phyloP scores from a whole-genome alignment of 345 rosid species.

The Noccaea bulbosa region DNA sequence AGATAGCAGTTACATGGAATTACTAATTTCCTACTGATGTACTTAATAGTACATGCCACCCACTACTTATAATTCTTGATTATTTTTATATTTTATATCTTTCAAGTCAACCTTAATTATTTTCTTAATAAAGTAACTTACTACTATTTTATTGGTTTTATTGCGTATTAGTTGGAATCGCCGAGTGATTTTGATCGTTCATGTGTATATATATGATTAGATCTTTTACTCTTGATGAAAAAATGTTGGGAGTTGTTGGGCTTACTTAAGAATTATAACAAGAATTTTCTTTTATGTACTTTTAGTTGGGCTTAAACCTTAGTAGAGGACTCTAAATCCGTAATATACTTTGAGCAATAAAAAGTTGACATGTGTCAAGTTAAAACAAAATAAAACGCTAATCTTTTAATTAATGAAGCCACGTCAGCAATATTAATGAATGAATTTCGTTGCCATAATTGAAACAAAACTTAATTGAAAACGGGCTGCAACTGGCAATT shows the following conservation, averaged over 20 bases:
- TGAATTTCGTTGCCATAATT: too few relatives aligned
- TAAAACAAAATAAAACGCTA: too few relatives aligned
- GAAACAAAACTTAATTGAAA: too few relatives aligned
- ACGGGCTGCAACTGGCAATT: too few relatives aligned
- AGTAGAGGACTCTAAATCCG: not conserved
- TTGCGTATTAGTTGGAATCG: not conserved
- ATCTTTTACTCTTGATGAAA: not conserved
- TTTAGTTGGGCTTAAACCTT: not conserved
- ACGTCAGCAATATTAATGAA: too few relatives aligned
- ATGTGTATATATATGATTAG: not conserved
- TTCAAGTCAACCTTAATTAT: slow-evolving; percentile 30
- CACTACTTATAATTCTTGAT: slow-evolving; percentile 19
- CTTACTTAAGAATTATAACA: not conserved
- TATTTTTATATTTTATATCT: not conserved
- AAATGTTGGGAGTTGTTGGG: not conserved
- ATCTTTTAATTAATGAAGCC: too few relatives aligned
- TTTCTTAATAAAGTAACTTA: not conserved
- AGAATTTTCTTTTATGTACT: not conserved
- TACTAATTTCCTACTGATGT: not conserved
- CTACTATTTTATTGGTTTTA: not conserved
- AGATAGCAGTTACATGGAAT: not conserved
- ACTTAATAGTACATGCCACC: slow-evolving; percentile 3
- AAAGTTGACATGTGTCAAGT: too few relatives aligned
- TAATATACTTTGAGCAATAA: too few relatives aligned
- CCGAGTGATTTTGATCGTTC: not conserved